A percentile compares a stretch with the other conserved stretches of the same genome.
These are phyloP conservation scores for Hamigera avellanea DNA, from an alignment of 495 filamentous ascomycete species.

Conservation along the genomic window DNA sequence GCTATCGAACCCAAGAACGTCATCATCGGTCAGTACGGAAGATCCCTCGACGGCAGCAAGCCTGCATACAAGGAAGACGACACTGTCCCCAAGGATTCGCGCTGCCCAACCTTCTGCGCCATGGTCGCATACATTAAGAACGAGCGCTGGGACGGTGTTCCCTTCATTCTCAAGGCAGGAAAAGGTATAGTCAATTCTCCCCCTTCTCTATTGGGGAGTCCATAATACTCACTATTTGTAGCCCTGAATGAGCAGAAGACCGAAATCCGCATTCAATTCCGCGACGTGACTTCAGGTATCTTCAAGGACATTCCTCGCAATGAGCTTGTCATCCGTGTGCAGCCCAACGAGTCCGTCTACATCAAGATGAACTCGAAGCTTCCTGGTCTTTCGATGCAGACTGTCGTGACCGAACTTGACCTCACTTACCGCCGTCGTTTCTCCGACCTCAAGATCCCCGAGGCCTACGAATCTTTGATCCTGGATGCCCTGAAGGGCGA, in stretches of 20 bases:
- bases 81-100: constrained; percentile 91
- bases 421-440: constrained; percentile 97
- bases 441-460: constrained; percentile 98
- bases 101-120: constrained; percentile 96
- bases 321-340: constrained; percentile 97
- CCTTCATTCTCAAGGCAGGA: constrained; percentile 98
- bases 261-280: constrained; percentile 98
- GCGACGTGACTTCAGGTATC: constrained; percentile 97
- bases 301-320: constrained; percentile 99
- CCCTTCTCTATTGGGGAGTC: background rate
- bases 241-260: constrained; percentile 99
- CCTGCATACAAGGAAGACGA: constrained; percentile 98
- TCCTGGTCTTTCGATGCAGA: constrained; percentile 98
- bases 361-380: constrained; percentile 99
- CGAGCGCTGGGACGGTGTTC: constrained; percentile 98
- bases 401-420: constrained; percentile 96
- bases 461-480: constrained; percentile 97
- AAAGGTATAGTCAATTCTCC: constrained; percentile 45
- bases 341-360: constrained; percentile 98
- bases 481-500: constrained; percentile 97
- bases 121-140: constrained; percentile 98
- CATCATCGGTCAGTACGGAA: constrained; percentile 98
- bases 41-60: constrained; percentile 92
- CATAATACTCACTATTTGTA: constrained; percentile 7
- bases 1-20: constrained; percentile 99